phyloP scores from a whole-genome alignment of 1,284 basidiomycete species.

The Pseudozyma tsukubaensis region DNA sequence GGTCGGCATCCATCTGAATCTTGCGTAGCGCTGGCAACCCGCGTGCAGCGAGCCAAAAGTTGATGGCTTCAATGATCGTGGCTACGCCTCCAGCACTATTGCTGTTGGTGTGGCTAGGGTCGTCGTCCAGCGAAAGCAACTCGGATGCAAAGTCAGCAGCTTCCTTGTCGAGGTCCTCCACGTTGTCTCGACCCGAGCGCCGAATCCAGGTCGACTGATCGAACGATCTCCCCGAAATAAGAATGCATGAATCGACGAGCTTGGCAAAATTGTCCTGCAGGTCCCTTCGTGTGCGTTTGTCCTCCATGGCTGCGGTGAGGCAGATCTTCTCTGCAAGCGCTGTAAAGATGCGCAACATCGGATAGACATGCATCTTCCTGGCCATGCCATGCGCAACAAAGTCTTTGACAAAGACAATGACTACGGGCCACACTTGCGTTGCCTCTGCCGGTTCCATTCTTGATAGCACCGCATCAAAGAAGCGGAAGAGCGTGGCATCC shows the following conservation, averaged over 20 bases:
- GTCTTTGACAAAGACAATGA: conserved; percentile 84
- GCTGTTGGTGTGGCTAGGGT: conserved; percentile 6
- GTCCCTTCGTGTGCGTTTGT: conserved; percentile 87
- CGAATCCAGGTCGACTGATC: conserved; percentile 85
- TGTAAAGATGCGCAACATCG: conserved; percentile 82
- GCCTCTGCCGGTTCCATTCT: conserved; percentile 88
- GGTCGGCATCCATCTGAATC: conserved; percentile 87
- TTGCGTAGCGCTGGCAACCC: conserved; percentile 82
- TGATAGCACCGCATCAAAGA: conserved; percentile 87
- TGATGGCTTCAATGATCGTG: conserved; percentile 72
- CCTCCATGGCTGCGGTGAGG: conserved; percentile 85
- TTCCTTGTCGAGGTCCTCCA: conserved; percentile 40
- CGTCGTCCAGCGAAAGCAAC: conserved; percentile 13
- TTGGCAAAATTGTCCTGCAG: conserved; percentile 90
- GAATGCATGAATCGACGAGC: conserved; percentile 82
- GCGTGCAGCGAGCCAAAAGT: conserved; percentile 77
- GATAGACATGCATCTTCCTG: conserved; percentile 75
- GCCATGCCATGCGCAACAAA: conserved; percentile 71
- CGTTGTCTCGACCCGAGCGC: conserved; percentile 75
- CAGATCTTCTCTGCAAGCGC: conserved; percentile 84
- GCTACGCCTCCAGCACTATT: background rate
- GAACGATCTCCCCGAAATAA: conserved; percentile 78
- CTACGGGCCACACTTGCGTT: conserved; percentile 83
- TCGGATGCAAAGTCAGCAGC: conserved; percentile 31
- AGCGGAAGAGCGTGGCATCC: conserved; percentile 75